These are phyloP conservation scores for Porogramme epimiltina DNA, from an alignment of 1,284 basidiomycete species.

Conservation along the genomic window DNA sequence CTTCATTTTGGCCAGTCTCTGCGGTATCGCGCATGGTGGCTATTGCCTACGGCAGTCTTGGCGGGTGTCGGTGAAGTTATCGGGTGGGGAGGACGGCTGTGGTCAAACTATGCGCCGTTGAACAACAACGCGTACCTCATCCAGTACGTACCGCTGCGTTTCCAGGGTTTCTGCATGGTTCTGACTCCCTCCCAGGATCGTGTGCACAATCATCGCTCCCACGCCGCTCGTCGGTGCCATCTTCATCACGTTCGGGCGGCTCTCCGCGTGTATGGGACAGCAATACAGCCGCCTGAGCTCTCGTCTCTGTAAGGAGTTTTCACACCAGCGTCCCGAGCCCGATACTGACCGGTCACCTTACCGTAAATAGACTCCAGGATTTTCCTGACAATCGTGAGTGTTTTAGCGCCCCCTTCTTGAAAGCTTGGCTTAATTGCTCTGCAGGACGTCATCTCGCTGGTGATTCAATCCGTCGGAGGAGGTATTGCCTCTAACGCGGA, in stretches of 20 bases:
- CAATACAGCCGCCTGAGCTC: constrained; percentile 32
- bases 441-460: constrained; percentile 41
- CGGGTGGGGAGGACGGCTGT: constrained; percentile 45
- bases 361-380: constrained; percentile 37
- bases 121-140: constrained; percentile 28
- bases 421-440: not conserved
- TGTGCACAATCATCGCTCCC: constrained; percentile 43
- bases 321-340: not conserved
- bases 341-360: not conserved
- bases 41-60: constrained; percentile 52
- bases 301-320: constrained; percentile 38
- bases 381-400: constrained; percentile 35
- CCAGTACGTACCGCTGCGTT: constrained; percentile 37
- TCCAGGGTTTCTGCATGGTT: constrained; percentile 29
- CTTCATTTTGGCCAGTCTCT: constrained; percentile 48
- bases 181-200: constrained; percentile 30
- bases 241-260: constrained; percentile 48
- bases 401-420: too few species aligned
- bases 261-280: constrained; percentile 41
- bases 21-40: constrained; percentile 48
- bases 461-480: constrained; percentile 48
- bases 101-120: constrained; percentile 30
- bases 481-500: constrained; percentile 27
- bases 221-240: constrained; percentile 49
- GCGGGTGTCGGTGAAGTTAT: constrained; percentile 54